Evolutionary conservation across 495 filamentous ascomycete genomes (phyloP), one percentile per base, ranked within the genome.

Genomic region (Xylaria telfairii): DNA sequence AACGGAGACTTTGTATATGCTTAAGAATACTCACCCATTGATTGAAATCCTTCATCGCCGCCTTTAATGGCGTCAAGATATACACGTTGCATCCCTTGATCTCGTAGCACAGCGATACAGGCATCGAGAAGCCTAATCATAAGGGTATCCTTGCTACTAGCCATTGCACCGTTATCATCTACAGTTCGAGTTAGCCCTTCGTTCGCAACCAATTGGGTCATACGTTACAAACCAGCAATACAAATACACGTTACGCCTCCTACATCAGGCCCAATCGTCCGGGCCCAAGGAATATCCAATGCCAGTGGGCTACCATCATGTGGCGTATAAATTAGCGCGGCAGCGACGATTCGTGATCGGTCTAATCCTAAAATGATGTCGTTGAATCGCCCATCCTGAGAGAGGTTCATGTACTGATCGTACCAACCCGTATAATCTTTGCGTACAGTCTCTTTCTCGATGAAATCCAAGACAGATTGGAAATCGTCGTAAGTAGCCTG

Each of bases 161-260:
- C 75, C 62, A 75, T 78, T 17, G 77, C 70, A 15, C 76, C 72
- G 63, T 80, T 74, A 2, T 76, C 77, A 44, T 81, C 82, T 82
- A 66, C 64, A 70, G 4, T 60, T 32, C 28, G 13, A 71, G 71
- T 74, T 51, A 79, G 73, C 57, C 37, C 32, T 67, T 67, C n/a
- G 2, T 19, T 65, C 30, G 49, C 37, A 65, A 54, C 12, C 8
- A 41, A 54, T 53, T 67, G 63, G 42, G 32, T 39, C 19, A 53
- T 37, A 13, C 19, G 68, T 57, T 24, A 75, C 74, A 46, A 72
- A 81, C 88, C 84, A 74, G 78, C 77, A 71, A 90, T 85, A 75
- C 88, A 88, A 47, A 91, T 80, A 72, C 89, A 91, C 39, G 87
- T 87, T 37, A 90, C 83, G 24, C 89, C 88, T 21, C 88, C 89